Evolutionary conservation across 495 filamentous ascomycete genomes (phyloP), one percentile per base, ranked within the genome.

Genomic region (Antarctomyces pellizariae): DNA sequence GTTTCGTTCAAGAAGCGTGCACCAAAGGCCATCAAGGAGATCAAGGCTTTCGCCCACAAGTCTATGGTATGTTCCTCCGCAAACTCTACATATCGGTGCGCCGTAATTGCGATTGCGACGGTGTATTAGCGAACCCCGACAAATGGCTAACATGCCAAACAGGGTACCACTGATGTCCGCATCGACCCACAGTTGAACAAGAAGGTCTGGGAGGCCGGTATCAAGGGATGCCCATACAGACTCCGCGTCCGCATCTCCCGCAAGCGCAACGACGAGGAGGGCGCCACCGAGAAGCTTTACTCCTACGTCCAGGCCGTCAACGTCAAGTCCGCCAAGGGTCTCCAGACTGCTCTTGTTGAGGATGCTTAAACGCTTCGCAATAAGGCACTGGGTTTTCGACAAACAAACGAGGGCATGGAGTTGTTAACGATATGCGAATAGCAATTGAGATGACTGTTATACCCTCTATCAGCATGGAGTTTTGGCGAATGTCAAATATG

Each of bases 241-340:
- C 66, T 99, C 38, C 83, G 86, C 45, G 66, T 99, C 45, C 78
- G 89, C 59, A 91, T 99, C 62, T 90, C 79, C 41, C 78, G 86
- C 53, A 86, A 90, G 72, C 82, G 86, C 67, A 99, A 99, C 65
- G 86, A 99, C 53, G 86, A 99, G 65, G 86, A 99, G 62, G 80
- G 76, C 43, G 84, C 86, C 44, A 86, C 86, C 67, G 72, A 97
- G 67, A 84, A 76, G 64, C 69, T 97, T 43, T 97, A 93, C 71
- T 80, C 71, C 53, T 91, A 89, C 61, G 89, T 97, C 47, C 82
- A 95, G 70, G 86, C 84, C 36, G 86, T 95, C 56, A 91, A 90
- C 57, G 86, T 95, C 42, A 95, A 92, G 78, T 74, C 84, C 60
- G 67, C 82, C 49, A 93, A 90, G 78, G 83, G 83, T 50, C 68